phyloP scores from a whole-genome alignment of 495 filamentous ascomycete species.

The Neurospora sp. region DNA sequence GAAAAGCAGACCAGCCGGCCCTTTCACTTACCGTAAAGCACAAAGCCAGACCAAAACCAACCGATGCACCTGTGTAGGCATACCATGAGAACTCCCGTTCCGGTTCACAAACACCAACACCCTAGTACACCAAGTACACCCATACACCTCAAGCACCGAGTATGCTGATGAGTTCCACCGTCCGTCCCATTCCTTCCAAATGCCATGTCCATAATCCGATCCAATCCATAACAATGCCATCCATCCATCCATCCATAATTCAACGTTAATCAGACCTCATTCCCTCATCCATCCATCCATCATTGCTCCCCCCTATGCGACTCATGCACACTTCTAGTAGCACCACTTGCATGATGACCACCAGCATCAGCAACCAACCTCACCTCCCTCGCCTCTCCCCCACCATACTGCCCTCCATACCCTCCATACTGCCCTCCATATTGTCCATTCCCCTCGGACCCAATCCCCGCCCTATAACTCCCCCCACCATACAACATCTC shows the following conservation, averaged over 20 bases:
- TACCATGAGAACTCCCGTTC: neutral
- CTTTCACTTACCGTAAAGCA: neutral
- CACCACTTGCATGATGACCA: neutral
- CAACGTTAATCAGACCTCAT: too few species aligned
- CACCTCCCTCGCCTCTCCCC: neutral
- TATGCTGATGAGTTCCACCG: neutral
- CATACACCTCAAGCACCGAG: neutral
- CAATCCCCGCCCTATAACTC: neutral
- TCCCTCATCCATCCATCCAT: neutral
- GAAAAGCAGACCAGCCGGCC: neutral
- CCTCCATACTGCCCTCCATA: neutral
- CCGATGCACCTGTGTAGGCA: too few species aligned
- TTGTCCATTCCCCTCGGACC: neutral
- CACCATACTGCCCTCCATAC: too few species aligned
- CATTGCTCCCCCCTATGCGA: neutral
- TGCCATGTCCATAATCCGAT: too few species aligned
- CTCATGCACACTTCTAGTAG: neutral
- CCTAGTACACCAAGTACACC: neutral
- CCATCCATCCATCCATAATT: too few species aligned
- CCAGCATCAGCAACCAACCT: constrained; percentile 5
- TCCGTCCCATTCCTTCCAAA: too few species aligned
- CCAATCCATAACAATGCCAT: too few species aligned
- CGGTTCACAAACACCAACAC: neutral
- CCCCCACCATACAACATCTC: constrained; percentile 62
- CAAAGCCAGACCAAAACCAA: neutral